Conservation (phyloP, 2,329 filamentous ascomycete genomes). For the Leptographium galeiforme region DNA sequence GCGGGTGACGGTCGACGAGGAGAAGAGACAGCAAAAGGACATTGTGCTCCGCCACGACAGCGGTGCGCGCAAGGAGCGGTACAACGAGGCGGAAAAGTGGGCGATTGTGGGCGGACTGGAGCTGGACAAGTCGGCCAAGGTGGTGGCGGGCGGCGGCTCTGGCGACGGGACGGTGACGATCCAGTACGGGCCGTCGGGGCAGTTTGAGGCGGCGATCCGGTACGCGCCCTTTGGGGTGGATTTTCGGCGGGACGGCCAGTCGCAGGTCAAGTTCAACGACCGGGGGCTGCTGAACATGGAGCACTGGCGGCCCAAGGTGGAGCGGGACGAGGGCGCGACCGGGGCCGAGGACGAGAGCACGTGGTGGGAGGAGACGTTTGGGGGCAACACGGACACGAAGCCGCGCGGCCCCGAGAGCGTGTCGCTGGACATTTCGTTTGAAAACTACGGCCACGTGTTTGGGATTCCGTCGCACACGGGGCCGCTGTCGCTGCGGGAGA, state of each 20-base stretch:
- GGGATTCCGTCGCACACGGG: constrained; percentile 91
- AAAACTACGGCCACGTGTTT: constrained; percentile 82
- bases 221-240: constrained; percentile 75
- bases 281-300: constrained; percentile 86
- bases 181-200: constrained; percentile 61
- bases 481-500: constrained; percentile 77
- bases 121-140: constrained; percentile 59
- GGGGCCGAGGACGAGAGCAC: constrained; percentile 65
- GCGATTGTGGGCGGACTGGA: constrained; percentile 70
- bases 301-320: constrained; percentile 84
- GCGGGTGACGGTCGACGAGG: constrained; percentile 80
- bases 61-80: constrained; percentile 75
- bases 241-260: constrained; percentile 70
- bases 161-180: constrained; percentile 54
- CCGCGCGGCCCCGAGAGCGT: constrained; percentile 90
- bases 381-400: constrained; percentile 89
- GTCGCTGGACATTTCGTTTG: constrained; percentile 80
- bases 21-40: constrained; percentile 75
- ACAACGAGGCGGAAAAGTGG: constrained; percentile 83
- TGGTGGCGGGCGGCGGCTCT: constrained; percentile 52
- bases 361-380: constrained; percentile 97
- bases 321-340: constrained; percentile 32
- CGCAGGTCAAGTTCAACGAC: constrained; percentile 80
- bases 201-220: constrained; percentile 70
- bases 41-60: constrained; percentile 81